phyloP scores from a whole-genome alignment of 768 basidiomycete species.

The Termitomyces sp. region DNA sequence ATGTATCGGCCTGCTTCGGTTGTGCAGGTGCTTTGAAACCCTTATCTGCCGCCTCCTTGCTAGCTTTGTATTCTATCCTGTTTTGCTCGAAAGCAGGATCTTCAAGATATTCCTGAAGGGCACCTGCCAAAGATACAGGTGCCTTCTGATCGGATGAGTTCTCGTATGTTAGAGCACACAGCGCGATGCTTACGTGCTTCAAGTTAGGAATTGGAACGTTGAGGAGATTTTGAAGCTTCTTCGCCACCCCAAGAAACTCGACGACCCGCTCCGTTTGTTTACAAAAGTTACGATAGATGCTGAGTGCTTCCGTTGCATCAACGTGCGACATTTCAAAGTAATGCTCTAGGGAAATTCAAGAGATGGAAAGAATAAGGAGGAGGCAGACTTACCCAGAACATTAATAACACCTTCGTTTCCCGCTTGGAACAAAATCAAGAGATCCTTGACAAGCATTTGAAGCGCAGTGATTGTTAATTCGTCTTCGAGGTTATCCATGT shows the following conservation, averaged over 20 bases:
- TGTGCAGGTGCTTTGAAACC: constrained; percentile 16
- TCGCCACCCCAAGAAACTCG: constrained; percentile 87
- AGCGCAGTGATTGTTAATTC: constrained; percentile 85
- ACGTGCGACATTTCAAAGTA: constrained; percentile 97
- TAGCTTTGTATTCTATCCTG: constrained; percentile 83
- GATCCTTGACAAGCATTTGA: constrained; percentile 92
- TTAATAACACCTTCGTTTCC: constrained; percentile 93
- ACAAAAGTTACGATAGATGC: constrained; percentile 92
- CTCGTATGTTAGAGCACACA: not conserved
- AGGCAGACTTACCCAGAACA: constrained; percentile 52
- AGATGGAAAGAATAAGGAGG: constrained; percentile 10
- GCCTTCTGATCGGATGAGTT: constrained; percentile 45
- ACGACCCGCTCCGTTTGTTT: constrained; percentile 89
- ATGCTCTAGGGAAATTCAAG: constrained; percentile 54
- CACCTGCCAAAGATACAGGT: constrained; percentile 87
- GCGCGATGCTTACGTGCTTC: constrained; percentile 60
- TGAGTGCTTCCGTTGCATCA: constrained; percentile 83
- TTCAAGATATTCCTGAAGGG: constrained; percentile 92
- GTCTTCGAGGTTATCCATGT: constrained; percentile 88
- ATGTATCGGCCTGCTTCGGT: constrained; percentile 18
- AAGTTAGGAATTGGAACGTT: constrained; percentile 93
- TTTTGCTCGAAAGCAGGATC: constrained; percentile 98
- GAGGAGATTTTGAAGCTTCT: constrained; percentile 87
- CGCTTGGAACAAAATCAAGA: constrained; percentile 92
- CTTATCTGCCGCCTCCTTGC: constrained; percentile 60